A percentile compares a stretch with the other conserved stretches of the same genome.
phyloP scores from a whole-genome alignment of 1,284 basidiomycete genomes.

The Porogramme epimiltina region DNA sequence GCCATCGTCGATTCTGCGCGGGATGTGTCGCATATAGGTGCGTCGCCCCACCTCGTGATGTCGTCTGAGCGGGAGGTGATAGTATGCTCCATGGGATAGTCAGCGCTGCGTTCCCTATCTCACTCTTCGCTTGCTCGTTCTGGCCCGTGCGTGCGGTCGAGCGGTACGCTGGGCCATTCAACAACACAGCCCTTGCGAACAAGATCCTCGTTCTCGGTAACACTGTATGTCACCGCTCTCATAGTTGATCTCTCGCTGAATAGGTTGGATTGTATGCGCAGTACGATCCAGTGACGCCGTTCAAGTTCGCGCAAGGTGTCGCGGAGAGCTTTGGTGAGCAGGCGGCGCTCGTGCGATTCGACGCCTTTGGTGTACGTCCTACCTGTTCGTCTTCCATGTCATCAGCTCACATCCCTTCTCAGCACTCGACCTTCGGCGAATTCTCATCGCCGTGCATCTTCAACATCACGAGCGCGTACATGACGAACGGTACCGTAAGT shows the following conservation, averaged over 20 bases:
- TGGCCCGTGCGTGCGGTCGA: constrained; percentile 26
- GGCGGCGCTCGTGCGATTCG: constrained; percentile 17
- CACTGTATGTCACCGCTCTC: constrained; percentile 5
- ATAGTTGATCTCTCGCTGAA: too few species aligned
- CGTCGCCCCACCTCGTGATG: background rate
- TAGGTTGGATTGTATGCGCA: background rate
- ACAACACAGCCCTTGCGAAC: constrained; percentile 20
- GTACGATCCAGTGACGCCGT: constrained; percentile 24
- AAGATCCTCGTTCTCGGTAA: constrained; percentile 24
- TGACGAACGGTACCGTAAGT: constrained; percentile 5
- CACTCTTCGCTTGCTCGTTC: constrained; percentile 8
- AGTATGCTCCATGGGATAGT: constrained; percentile 7
- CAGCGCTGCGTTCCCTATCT: constrained; percentile 7
- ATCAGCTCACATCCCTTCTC: too few species aligned
- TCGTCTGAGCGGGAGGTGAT: background rate
- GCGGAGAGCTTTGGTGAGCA: constrained; percentile 16
- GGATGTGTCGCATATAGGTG: background rate
- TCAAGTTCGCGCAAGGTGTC: constrained; percentile 13
- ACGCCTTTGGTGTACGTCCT: constrained; percentile 21
- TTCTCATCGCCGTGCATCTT: constrained; percentile 1
- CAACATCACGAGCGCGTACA: background rate
- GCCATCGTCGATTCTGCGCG: background rate
- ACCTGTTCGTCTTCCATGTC: too few species aligned
- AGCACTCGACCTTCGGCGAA: background rate
- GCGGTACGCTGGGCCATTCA: constrained; percentile 26